Evolutionary conservation across 2,329 filamentous ascomycete species (phyloP).

Genomic region (Fusarium keratoplasticum): DNA sequence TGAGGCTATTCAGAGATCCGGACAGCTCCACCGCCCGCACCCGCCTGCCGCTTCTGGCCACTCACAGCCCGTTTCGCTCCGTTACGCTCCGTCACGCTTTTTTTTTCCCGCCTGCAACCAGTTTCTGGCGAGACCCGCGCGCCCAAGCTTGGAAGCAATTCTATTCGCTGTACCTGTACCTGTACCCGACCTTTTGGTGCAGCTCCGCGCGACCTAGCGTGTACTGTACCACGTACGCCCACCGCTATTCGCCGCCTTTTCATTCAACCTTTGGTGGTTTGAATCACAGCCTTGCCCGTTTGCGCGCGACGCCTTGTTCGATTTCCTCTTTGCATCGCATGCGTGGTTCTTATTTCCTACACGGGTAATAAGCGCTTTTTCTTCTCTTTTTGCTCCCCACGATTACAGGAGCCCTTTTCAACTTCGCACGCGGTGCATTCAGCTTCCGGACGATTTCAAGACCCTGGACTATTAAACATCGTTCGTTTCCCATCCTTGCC

Average conservation of each 20-base stretch:
- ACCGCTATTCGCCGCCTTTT: conserved; percentile 36
- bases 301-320: conserved; percentile 28
- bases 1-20: conserved; percentile 57
- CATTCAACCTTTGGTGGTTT: conserved; percentile 19
- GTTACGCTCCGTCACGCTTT: conserved; percentile 27
- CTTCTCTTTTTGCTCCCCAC: background rate
- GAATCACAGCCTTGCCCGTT: conserved; percentile 37
- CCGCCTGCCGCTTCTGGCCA: conserved; percentile 39
- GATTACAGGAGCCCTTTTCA: background rate
- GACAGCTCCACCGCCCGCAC: conserved; percentile 39
- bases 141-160: conserved; percentile 17
- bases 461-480: conserved; percentile 3
- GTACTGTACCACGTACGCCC: conserved; percentile 23
- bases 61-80: conserved; percentile 41
- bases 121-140: conserved; percentile 37
- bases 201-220: conserved; percentile 30
- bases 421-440: conserved; percentile 11
- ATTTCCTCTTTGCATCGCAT: conserved; percentile 18
- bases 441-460: conserved; percentile 9
- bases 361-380: background rate
- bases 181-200: conserved; percentile 34
- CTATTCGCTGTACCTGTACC: conserved; percentile 38
- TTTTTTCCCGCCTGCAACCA: conserved; percentile 35
- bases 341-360: conserved; percentile 4
- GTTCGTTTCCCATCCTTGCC: conserved; percentile 16